A percentile compares a stretch with the other conserved stretches of the same genome.
Evolutionary conservation across 352 stramenopile species (phyloP).

Genomic region (Phytophthora colocasiae): DNA sequence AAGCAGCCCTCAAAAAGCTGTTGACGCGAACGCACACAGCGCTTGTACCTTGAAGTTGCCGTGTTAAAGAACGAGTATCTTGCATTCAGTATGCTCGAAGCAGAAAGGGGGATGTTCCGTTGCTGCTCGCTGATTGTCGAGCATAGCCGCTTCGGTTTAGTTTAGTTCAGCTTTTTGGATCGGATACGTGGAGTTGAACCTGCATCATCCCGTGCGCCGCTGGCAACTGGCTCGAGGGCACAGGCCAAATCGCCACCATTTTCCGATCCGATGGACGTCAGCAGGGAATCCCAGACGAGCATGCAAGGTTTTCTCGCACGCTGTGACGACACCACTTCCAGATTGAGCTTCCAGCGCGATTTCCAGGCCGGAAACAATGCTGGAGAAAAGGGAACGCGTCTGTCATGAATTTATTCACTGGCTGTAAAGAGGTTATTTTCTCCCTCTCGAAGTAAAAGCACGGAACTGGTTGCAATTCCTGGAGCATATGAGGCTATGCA

Average conservation of each 20-base stretch:
- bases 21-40: slow-evolving; percentile 24
- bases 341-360: slow-evolving; percentile 20
- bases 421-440: not conserved
- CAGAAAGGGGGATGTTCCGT: slow-evolving; percentile 12
- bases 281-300: slow-evolving; percentile 16
- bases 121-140: slow-evolving; percentile 2
- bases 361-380: slow-evolving; percentile 10
- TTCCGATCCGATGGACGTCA: slow-evolving; percentile 31
- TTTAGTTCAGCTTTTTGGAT: slow-evolving; percentile 7
- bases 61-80: slow-evolving; percentile 23
- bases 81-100: slow-evolving; percentile 21
- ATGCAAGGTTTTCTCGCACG: slow-evolving; percentile 11
- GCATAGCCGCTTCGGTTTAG: slow-evolving; percentile 7
- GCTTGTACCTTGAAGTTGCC: slow-evolving; percentile 31
- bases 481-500: not conserved
- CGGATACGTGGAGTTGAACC: slow-evolving; percentile 20
- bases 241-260: slow-evolving; percentile 35
- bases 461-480: not conserved
- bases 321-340: slow-evolving; percentile 16
- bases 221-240: slow-evolving; percentile 34
- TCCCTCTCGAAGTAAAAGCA: slow-evolving; percentile 3
- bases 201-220: slow-evolving; percentile 20
- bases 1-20: slow-evolving; percentile 18
- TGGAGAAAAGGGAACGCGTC: slow-evolving; percentile 9
- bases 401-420: not conserved